phyloP scores from a whole-genome alignment of 768 basidiomycete genomes.

The Leucocoprinus birnbaumii region DNA sequence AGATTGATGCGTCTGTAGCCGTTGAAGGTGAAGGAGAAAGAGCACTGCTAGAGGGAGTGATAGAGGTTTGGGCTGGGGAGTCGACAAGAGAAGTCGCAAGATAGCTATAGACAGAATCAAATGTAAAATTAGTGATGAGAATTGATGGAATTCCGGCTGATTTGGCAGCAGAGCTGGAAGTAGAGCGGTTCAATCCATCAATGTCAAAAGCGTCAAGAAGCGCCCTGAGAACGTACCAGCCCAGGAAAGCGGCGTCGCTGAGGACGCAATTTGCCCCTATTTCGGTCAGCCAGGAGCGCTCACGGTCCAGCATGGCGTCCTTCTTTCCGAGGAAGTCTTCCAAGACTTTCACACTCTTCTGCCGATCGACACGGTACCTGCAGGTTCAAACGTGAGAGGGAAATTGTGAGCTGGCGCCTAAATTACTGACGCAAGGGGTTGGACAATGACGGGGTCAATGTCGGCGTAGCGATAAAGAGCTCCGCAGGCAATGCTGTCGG shows the following conservation, averaged over 20 bases:
- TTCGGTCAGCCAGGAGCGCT: slow-evolving; percentile 54
- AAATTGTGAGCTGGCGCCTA: neutral
- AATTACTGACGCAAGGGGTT: slow-evolving; percentile 67
- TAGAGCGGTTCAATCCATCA: neutral
- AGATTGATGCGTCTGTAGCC: neutral
- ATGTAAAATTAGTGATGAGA: slow-evolving; percentile 80
- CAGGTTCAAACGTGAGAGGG: slow-evolving; percentile 6
- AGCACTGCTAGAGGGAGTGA: slow-evolving; percentile 7
- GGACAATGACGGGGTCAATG: slow-evolving; percentile 79
- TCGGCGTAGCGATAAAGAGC: slow-evolving; percentile 68
- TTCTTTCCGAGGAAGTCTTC: slow-evolving; percentile 55
- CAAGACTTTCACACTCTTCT: slow-evolving; percentile 63
- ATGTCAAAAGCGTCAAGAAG: no score
- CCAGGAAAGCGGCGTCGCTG: slow-evolving; percentile 77
- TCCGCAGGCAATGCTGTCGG: slow-evolving; percentile 58
- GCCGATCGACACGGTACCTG: slow-evolving; percentile 73
- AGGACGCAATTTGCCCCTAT: slow-evolving; percentile 57
- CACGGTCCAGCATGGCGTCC: slow-evolving; percentile 49
- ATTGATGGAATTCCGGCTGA: slow-evolving; percentile 62
- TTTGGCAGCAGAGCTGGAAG: slow-evolving; percentile 62
- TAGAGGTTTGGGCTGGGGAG: slow-evolving; percentile 18
- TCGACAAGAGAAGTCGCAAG: slow-evolving; percentile 60
- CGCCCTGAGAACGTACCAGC: slow-evolving; percentile 47
- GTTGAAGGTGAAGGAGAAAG: slow-evolving; percentile 10
- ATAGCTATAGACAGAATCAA: slow-evolving; percentile 81